Base-by-base conservation (phyloP, 225 moss, liverwort and hornwort species). In the Lunularia cruciata region DNA sequence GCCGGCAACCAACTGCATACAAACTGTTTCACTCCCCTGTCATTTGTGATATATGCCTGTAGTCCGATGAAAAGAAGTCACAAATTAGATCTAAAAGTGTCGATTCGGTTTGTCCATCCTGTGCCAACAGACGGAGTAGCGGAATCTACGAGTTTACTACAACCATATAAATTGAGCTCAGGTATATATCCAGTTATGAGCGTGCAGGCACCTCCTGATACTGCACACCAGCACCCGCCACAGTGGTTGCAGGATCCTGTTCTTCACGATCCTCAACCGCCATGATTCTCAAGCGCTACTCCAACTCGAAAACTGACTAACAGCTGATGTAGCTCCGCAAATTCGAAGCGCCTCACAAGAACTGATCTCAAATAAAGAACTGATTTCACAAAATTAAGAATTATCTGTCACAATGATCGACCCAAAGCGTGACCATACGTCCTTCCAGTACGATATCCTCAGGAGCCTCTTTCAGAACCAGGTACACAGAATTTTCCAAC, bases 1-100 rank as follows among this genome's bases (percentile, higher is more conserved):
- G 73, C 59, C 10, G 81, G 81, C 37, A 67, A 31, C 81, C 81
- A 81, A 60, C 70, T 69, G 81, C 81, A 81, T 8, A 73, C 75
- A 59, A 76, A 81, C 32, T 70, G 54, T 23, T 57, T 19, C 26
- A 66, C 73, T 38, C 72, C 70, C 58, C 70, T 73, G 60, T 36
- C 53, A 27, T 81, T 81, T 1, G 60, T 34, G 26, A 74, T 71
- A 26, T 65, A 54, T 6, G 32, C 74, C 78, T 79, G 73, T 19
- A 47, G 15, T 14, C n/a, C n/a, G n/a, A n/a, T n/a, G 9, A 53
- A 23, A 53, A n/a, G 32, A 22, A 25, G 39, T 38, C 23, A 40
- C 22, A 12, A 0, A 61, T 40, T 40, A 38, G 23, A 3, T 60
- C 8, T 57, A 14, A 28, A 14, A 32, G 30, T 32, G 25, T 5